Base-by-base conservation (phyloP, 129 eudicot genomes). In the Dittrichia graveolens region DNA sequence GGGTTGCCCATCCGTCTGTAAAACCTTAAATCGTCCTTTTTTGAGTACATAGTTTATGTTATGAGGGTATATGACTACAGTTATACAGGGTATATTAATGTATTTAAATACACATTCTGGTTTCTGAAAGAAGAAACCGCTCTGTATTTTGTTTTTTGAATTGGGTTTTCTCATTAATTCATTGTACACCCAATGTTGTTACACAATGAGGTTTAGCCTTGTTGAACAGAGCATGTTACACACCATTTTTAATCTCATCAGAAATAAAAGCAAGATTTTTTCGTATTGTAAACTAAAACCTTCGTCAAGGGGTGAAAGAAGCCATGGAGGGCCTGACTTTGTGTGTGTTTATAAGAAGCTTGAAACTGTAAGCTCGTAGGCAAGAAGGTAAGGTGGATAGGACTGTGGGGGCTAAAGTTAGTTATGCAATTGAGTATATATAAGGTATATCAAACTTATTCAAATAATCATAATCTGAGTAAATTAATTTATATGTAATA, bases 1-100 rank as follows among this genome's bases (percentile, higher is more conserved):
- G 98, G 98, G n/a, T 80, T 92, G 71, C 98, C 98, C 8, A 73
- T 86, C 24, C 85, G 87, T 62, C 35, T 78, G 54, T 90, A 71
- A 83, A 71, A 19, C 54, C 19, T 57, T 8, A 53, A 6, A 9
- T 40, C 5, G 24, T 43, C 37, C 9, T 69, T 46, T 47, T 8
- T 24, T 40, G 19, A 37, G 76, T 78, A 61, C 9, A 42, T 78
- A 61, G 63, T 52, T 34, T 35, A 11, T 15, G 10, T 55, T 74
- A 50, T 70, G 42, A 72, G 19, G 50, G 19, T 8, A 62, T 43
- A 61, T 40, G 41, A 52, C 65, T 52, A 61, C 76, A 70, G 47
- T 11, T 50, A 76, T 47, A 76, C 69, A 18, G 3, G 60, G 67
- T 44, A 57, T 63, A 54, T 48, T 19, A 56, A 65, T 52, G 11